These are phyloP conservation scores for Kluyveromyces sp. DNA, from an alignment of 1,139 yeast genomes.

Conservation along the genomic window DNA sequence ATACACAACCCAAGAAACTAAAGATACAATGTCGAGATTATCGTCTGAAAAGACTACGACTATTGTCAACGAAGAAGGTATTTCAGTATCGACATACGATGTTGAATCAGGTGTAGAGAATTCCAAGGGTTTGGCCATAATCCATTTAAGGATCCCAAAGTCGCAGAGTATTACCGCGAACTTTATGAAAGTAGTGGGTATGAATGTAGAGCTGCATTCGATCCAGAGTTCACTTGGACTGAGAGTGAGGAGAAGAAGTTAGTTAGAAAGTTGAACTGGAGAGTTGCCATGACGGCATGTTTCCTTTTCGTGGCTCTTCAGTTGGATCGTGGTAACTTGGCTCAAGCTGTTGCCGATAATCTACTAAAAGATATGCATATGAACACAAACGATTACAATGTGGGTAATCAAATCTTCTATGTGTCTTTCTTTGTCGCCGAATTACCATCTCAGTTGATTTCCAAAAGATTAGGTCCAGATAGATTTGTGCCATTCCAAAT, in stretches of 20 bases:
- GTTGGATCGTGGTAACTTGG: conserved; percentile 44
- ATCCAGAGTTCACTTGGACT: conserved; percentile 43
- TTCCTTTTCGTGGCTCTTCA: conserved; percentile 45
- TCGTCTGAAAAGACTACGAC: background rate
- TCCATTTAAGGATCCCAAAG: conserved; percentile 33
- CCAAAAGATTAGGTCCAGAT: conserved; percentile 48
- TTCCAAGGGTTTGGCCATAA: background rate
- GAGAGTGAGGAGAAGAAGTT: conserved; percentile 37
- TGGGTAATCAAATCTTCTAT: conserved; percentile 40
- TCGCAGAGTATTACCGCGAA: conserved; percentile 35
- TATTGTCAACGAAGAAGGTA: background rate
- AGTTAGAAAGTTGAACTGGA: conserved; percentile 37
- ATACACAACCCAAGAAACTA: too few relatives aligned
- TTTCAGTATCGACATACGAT: background rate
- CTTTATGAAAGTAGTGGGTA: conserved; percentile 38
- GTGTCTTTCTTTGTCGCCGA: conserved; percentile 42
- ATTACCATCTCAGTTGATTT: conserved; percentile 46
- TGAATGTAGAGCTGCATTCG: conserved; percentile 40
- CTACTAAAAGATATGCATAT: conserved; percentile 38
- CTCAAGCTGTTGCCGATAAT: conserved; percentile 45
- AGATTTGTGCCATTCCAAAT: conserved; percentile 48
- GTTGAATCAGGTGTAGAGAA: background rate
- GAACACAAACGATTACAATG: conserved; percentile 43
- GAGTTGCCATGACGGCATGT: conserved; percentile 41
- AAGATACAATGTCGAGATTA: background rate